Conservation (phyloP, 75 land plant species). For the Pinus taeda region DNA sequence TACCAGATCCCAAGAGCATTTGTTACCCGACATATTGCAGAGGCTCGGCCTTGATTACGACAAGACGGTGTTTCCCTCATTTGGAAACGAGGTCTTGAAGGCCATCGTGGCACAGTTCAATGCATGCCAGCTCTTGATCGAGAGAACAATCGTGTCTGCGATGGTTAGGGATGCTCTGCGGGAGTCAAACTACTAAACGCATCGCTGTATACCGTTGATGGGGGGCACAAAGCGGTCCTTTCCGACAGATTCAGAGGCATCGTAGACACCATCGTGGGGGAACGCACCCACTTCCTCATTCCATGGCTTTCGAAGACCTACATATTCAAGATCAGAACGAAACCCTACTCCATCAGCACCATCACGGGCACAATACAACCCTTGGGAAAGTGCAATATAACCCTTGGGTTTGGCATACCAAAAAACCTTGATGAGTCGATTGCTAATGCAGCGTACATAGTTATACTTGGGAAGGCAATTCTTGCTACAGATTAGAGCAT, state of each 20-base stretch:
- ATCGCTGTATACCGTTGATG: constrained; percentile 91
- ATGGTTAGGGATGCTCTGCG: neutral
- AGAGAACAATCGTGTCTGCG: too few relatives aligned
- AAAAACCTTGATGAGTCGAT: constrained; percentile 37
- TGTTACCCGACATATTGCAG: too few relatives aligned
- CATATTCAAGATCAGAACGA: constrained; percentile 84
- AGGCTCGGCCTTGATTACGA: too few relatives aligned
- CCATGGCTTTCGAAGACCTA: constrained; percentile 81
- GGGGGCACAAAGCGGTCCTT: constrained; percentile 85
- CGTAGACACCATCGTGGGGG: constrained; percentile 59
- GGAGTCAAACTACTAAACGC: constrained; percentile 49
- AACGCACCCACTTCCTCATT: constrained; percentile 85
- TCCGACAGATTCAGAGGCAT: constrained; percentile 92
- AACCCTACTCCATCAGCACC: constrained; percentile 75
- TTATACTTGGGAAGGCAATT: constrained; percentile 84
- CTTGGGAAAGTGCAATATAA: neutral
- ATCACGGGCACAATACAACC: constrained; percentile 43
- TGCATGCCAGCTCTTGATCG: too few relatives aligned
- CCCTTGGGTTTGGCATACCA: too few relatives aligned
- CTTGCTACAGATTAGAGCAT: constrained; percentile 87
- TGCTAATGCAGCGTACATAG: constrained; percentile 55
- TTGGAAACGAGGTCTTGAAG: too few relatives aligned
- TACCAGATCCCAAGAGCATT: too few relatives aligned
- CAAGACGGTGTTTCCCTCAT: too few relatives aligned
- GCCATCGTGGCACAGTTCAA: too few relatives aligned